These are phyloP conservation scores for Globisporangium sylvaticum DNA, from an alignment of 352 stramenopile genomes.

Conservation along the genomic window DNA sequence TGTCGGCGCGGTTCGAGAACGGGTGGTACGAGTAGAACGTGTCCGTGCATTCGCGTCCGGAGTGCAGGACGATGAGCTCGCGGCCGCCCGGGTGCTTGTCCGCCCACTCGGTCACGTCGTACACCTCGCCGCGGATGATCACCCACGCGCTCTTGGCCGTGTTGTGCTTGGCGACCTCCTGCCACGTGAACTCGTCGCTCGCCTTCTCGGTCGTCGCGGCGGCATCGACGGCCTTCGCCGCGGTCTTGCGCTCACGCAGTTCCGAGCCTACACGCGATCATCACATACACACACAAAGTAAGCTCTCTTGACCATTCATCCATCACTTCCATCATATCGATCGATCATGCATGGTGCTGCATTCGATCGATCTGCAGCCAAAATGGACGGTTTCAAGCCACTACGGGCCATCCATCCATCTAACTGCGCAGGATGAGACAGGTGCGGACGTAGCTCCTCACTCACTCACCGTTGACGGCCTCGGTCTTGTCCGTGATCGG, in stretches of 20 bases:
- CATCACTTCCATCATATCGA: too few species aligned
- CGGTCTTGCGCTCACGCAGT: slow-evolving; percentile 58
- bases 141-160: slow-evolving; percentile 95
- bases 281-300: not conserved
- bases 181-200: slow-evolving; percentile 83
- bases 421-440: not conserved
- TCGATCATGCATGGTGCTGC: not conserved
- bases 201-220: slow-evolving; percentile 15
- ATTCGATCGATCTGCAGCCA: not conserved
- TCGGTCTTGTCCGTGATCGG: slow-evolving; percentile 9
- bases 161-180: slow-evolving; percentile 94
- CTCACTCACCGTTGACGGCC: slow-evolving; percentile 5
- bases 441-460: not conserved
- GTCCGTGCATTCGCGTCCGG: slow-evolving; percentile 80
- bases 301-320: slow-evolving; percentile 1
- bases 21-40: slow-evolving; percentile 91
- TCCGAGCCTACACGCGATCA: slow-evolving; percentile 3
- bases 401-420: not conserved
- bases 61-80: slow-evolving; percentile 79
- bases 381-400: slow-evolving; percentile 4
- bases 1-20: slow-evolving; percentile 80
- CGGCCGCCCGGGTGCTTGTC: slow-evolving; percentile 79
- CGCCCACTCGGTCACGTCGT: slow-evolving; percentile 90
- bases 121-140: slow-evolving; percentile 92
- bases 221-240: slow-evolving; percentile 4